A percentile compares a stretch with the other conserved stretches of the same genome.
These are phyloP conservation scores for Starmerella davenportii DNA, from an alignment of 805 yeast species.

Conservation along the genomic window DNA sequence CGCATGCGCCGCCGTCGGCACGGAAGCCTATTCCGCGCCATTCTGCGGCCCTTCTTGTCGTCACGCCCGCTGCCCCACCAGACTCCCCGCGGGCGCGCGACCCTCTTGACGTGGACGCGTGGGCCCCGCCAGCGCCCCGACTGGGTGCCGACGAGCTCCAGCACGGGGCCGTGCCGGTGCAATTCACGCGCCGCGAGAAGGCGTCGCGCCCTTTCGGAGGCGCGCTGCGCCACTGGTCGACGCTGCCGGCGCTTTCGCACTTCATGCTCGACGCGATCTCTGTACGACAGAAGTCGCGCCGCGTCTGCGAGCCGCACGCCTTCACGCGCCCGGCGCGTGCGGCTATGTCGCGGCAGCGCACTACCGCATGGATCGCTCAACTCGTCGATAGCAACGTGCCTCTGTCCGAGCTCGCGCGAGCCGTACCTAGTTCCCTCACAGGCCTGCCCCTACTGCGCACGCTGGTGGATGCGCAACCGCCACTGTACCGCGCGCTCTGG, in stretches of 20 bases:
- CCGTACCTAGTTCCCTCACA: conserved; percentile 80
- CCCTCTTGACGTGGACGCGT: conserved; percentile 5
- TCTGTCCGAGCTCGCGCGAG: conserved; percentile 47
- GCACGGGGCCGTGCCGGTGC: conserved; percentile 52
- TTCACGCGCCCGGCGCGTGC: conserved; percentile 79
- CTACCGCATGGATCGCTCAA: conserved; percentile 72
- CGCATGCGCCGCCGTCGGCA: no score
- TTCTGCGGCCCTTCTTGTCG: no score
- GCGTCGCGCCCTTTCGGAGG: conserved; percentile 32
- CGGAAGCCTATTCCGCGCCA: no score
- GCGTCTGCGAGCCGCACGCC: conserved; percentile 32
- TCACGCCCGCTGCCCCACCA: no score
- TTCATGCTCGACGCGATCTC: conserved; percentile 31
- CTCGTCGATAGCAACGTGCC: conserved; percentile 53
- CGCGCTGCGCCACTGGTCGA: conserved; percentile 24
- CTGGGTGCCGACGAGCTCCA: conserved; percentile 40
- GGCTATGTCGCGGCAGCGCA: conserved; percentile 70
- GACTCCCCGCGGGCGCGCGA: background rate
- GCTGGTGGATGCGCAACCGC: conserved; percentile 47
- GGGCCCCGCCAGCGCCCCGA: conserved; percentile 17
- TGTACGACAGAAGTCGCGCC: conserved; percentile 21
- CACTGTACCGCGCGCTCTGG: conserved; percentile 77
- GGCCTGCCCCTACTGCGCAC: conserved; percentile 54
- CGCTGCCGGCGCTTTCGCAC: conserved; percentile 33
- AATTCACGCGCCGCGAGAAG: conserved; percentile 45